Base-by-base conservation (phyloP, 2,329 filamentous ascomycete species). In the Paecilomyces formosus region DNA sequence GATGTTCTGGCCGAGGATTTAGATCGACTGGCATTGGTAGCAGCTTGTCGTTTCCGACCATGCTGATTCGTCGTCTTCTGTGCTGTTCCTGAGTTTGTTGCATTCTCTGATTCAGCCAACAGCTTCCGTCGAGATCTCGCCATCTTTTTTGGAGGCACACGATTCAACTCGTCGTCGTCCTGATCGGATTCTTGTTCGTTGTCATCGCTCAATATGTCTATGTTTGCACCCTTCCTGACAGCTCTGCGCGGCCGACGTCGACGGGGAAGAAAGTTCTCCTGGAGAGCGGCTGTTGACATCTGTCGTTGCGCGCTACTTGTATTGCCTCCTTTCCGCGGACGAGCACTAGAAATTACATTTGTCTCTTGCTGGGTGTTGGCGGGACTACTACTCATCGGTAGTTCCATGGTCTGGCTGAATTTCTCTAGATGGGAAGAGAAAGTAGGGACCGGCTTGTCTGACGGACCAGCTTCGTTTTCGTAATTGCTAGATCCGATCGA, bases 161-260 rank as follows among this genome's bases (percentile, higher is more conserved):
- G 70, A 52, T 64, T 71, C 51, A 75, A 62, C 59, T 76, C 74
- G 58, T 76, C 74, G 15, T 76, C 72, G 56, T 74, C 72, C 6
- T 60, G 59, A 30, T 61, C 54, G 21, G 64, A 57, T 55, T 62
- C 65, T 55, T 66, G 62, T 52, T 69, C 69, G 49, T 68, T 68
- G 13, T 68, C 66, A 54, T 70, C 66, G 50, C 63, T 67, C 6
- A 65, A 58, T 7, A 66, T 49, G 8, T 70, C 67, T 55, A 63
- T 60, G 55, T 64, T 61, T 13, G 58, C 63, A 11, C 30, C 57
- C 11, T 62, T 64, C 59, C 62, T 65, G 9, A 9, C 39, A 21
- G 15, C 8, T 52, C 60, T 65, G 35, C 60, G 68, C 53, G 62
- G 64, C 35, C 66, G 65, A 30, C 69, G 70, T 51, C 72, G 69